Conservation (phyloP, 2,329 filamentous ascomycete species). For the Xylariaceae sp. region DNA sequence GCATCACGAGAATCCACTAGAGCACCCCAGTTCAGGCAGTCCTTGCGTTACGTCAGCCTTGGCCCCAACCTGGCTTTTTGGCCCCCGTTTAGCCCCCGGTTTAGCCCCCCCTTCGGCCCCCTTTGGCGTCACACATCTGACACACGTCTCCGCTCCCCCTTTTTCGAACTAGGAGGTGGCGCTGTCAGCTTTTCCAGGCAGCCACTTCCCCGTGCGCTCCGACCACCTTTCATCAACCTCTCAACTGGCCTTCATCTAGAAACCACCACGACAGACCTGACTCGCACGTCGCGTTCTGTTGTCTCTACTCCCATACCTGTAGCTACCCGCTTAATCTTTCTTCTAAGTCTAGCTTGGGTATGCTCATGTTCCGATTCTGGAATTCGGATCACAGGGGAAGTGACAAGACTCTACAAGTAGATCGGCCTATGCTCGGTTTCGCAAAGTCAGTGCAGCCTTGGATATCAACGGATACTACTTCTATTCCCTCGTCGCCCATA, state of each 20-base stretch:
- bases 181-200: constrained; percentile 22
- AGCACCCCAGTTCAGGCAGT: constrained; percentile 10
- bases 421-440: constrained; percentile 49
- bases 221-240: constrained; percentile 28
- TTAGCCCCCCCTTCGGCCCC: too few species aligned
- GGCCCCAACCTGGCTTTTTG: constrained; percentile 30
- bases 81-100: too few species aligned
- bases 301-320: constrained; percentile 4
- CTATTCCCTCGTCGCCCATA: constrained; percentile 36
- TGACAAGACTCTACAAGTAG: constrained; percentile 56
- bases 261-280: not conserved
- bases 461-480: constrained; percentile 40
- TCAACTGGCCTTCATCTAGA: not conserved
- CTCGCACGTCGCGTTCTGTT: constrained; percentile 16
- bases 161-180: constrained; percentile 15
- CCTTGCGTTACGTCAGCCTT: constrained; percentile 44
- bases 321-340: constrained; percentile 20
- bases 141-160: constrained; percentile 28
- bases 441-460: constrained; percentile 44
- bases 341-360: constrained; percentile 43
- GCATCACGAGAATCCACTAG: constrained; percentile 24
- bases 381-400: constrained; percentile 63
- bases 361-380: constrained; percentile 70
- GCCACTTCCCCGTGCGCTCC: constrained; percentile 29
- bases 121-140: constrained; percentile 38